phyloP scores from a whole-genome alignment of 345 rosid species.

The Ceriops zippeliana region DNA sequence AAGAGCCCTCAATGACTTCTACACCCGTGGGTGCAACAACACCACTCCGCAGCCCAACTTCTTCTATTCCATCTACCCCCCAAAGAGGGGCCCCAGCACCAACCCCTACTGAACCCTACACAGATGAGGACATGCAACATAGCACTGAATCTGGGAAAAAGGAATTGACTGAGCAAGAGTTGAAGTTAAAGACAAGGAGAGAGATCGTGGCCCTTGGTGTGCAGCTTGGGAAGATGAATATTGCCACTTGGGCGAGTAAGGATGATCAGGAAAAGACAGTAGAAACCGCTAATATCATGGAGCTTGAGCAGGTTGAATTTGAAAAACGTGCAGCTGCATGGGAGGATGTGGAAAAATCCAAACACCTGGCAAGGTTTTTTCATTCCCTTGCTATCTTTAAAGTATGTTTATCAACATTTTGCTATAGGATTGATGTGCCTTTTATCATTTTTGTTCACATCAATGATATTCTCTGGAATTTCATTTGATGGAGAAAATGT shows the following conservation, averaged over 20 bases:
- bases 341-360: slow-evolving; percentile 70
- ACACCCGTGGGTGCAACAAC: slow-evolving; percentile 66
- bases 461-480: neutral
- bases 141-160: slow-evolving; percentile 22
- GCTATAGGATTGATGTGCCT: no score
- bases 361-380: slow-evolving; percentile 54
- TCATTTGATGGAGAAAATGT: slow-evolving; percentile 9
- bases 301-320: slow-evolving; percentile 43
- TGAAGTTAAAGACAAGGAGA: slow-evolving; percentile 64
- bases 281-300: slow-evolving; percentile 25
- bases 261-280: slow-evolving; percentile 48
- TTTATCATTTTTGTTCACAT: no score
- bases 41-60: slow-evolving; percentile 66
- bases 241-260: slow-evolving; percentile 81
- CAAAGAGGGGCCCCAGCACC: slow-evolving; percentile 45
- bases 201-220: slow-evolving; percentile 76
- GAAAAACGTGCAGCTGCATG: slow-evolving; percentile 70
- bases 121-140: slow-evolving; percentile 29
- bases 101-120: slow-evolving; percentile 33
- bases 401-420: neutral
- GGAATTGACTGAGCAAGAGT: slow-evolving; percentile 59
- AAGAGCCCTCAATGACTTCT: slow-evolving; percentile 70
- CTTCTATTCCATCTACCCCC: slow-evolving; percentile 68
- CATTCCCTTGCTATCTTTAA: neutral
- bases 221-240: slow-evolving; percentile 78